Base-by-base conservation (phyloP, 306 rosid species). In the Dryas drummondii region DNA sequence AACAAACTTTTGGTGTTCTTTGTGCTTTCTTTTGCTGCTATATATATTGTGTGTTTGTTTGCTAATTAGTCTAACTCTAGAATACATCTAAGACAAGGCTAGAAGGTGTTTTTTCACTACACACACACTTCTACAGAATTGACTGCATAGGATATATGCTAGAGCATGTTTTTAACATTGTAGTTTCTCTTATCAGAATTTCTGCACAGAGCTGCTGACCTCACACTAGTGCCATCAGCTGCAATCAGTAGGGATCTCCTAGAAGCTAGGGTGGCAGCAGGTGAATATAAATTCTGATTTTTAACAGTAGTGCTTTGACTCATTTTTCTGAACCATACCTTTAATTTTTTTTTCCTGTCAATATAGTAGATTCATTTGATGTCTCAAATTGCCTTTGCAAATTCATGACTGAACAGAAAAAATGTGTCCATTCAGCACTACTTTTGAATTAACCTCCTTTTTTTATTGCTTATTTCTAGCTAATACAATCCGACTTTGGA, bases 191-290 rank as follows among this genome's bases (percentile, higher is more conserved):
- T 78, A 41, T 70, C 85, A 96, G 99, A 92, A 79, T 96, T 92
- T 83, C 91, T 96, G 74, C 99, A 96, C 66, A 78, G 91, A 89
- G 97, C 97, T 40, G 99, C 99, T 77, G 99, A 96, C 81, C 87
- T 96, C 68, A 96, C 99, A 9, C 73, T 96, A 82, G 99, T 96
- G 53, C 99, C 99, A 60, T 96, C 99, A 22, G 97, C 90, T 78
- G 99, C 98, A 74, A 90, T 92, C 65, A 93, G 77, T 12, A 88
- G 67, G 82, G 99, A 96, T 85, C 97, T 96, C 65, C 85, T 75
- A 83, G 90, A 82, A 59, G 89, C 86, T 32, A 86, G 87, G 68
- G 98, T 96, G 70, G 91, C 96, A 65, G 88, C 96, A 78, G 97
- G 99, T 96, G 86, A 81, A 81, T 68, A 19, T 76, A 78, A n/a